Evolutionary conservation across 2,329 filamentous ascomycete genomes (phyloP), one percentile per base, ranked within the genome.

Genomic region (Tolypocladium album): DNA sequence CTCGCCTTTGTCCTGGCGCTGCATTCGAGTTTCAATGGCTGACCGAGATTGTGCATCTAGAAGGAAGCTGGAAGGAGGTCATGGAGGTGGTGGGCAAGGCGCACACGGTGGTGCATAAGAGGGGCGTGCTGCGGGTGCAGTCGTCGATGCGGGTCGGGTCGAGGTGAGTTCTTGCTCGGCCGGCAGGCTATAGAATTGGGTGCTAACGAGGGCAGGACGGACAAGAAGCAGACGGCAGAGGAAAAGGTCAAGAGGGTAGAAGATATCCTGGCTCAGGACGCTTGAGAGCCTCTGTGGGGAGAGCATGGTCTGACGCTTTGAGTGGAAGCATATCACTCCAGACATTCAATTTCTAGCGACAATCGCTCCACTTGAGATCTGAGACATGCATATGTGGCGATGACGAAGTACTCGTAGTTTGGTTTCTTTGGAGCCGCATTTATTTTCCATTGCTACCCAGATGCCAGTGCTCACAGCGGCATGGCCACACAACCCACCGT

Each of bases 61-160:
- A 97, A 78, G 94, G 93, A 2, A 82, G 86, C 47, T 97, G 94
- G 93, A 89, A 95, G 65, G 84, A 89, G 39, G 92, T 96, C 61
- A 92, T 96, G 82, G 80, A 78, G 60, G 81, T 92, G 36, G 89
- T 96, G 65, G 92, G 92, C n/a, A 89, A 93, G 76, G 90, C 89
- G 4, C 92, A 96, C 75, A 82, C 82, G 0, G 78, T 90, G 55
- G 83, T 96, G 27, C 92, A 96, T 70, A 76, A 85, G 62, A 82
- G 85, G 62, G 91, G 91, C n/a, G 83, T 91, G 40, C 80, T 89
- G 62, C 80, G 94, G 59, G 89, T 97, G 47, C 93, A 97, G 78
- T 89, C 87, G 36, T 92, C 93, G 70, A 92, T 97, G 76, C 81
- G 93, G 15, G 86, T 92, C 52, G 93, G 93, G 1, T 88, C 88